Percentiles rank a stretch among this genome's conserved stretches.
phyloP scores from a whole-genome alignment of 805 yeast genomes.

The Candida ascalaphidarum region DNA sequence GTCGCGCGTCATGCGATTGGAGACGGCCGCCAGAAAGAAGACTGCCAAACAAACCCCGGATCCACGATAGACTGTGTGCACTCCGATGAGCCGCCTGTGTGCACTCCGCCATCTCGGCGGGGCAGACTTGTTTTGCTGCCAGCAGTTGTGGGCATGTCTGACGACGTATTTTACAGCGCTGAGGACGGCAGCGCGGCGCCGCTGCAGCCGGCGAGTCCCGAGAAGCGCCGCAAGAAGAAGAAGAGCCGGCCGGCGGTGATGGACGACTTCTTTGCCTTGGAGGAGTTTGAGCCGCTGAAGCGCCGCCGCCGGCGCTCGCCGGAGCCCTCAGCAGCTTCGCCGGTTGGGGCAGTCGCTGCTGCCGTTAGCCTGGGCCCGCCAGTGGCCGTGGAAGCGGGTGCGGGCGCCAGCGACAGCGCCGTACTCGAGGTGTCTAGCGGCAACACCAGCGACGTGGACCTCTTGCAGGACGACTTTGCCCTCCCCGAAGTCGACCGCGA shows the following conservation, averaged over 20 bases:
- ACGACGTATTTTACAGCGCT: neutral
- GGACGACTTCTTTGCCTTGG: conserved; percentile 9
- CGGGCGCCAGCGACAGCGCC: conserved; percentile 3
- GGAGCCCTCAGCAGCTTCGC: too few relatives aligned
- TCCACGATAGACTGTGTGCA: too few relatives aligned
- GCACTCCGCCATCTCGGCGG: too few relatives aligned
- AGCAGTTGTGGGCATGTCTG: too few relatives aligned
- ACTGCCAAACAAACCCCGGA: too few relatives aligned
- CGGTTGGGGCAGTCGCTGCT: too few relatives aligned
- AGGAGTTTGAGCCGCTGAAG: too few relatives aligned
- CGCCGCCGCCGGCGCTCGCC: too few relatives aligned
- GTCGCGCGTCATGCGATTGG: conserved; percentile 5
- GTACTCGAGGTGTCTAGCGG: conserved; percentile 2
- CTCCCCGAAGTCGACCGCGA: neutral
- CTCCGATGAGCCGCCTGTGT: too few relatives aligned
- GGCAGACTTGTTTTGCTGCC: too few relatives aligned
- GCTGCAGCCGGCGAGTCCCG: neutral
- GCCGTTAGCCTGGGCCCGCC: too few relatives aligned
- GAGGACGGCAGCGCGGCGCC: neutral
- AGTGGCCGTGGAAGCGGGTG: neutral
- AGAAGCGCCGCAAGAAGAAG: conserved; percentile 1
- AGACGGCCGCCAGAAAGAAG: too few relatives aligned
- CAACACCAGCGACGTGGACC: neutral
- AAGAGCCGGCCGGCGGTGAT: conserved; percentile 5
- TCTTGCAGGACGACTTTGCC: neutral